phyloP scores from a whole-genome alignment of 345 rosid genomes.

The Ailanthus altissimus region DNA sequence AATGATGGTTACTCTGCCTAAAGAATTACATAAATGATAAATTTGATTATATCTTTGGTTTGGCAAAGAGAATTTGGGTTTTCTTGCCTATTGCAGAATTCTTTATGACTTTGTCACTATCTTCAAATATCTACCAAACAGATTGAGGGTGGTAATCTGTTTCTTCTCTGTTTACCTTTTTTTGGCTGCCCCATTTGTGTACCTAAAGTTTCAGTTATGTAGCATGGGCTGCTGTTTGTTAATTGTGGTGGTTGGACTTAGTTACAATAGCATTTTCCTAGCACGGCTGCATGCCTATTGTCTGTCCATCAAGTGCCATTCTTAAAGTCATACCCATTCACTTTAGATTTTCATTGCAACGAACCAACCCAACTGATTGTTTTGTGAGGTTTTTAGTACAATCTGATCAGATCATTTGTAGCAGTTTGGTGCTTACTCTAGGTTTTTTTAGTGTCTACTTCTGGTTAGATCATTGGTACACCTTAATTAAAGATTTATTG shows the following conservation, averaged over 20 bases:
- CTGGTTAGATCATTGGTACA: neutral
- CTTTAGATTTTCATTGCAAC: neutral
- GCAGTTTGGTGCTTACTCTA: neutral
- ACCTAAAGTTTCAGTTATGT: neutral
- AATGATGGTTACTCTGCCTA: neutral
- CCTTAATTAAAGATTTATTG: neutral
- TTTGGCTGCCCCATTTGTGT: neutral
- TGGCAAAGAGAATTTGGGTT: neutral
- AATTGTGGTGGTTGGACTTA: neutral
- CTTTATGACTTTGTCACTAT: neutral
- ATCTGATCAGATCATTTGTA: neutral
- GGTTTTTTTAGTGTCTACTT: neutral
- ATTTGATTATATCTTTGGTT: neutral
- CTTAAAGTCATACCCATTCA: neutral
- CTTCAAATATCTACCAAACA: neutral
- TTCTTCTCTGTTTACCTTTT: neutral
- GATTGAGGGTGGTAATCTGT: neutral
- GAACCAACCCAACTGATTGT: neutral
- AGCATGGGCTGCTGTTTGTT: neutral
- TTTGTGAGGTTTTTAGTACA: neutral
- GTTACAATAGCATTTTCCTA: neutral
- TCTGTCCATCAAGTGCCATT: neutral
- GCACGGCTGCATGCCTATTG: neutral
- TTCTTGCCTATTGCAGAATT: neutral
- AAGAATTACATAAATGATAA: neutral